Conservation (phyloP, 345 rosid genomes). For the Zanthoxylum bungeanum region DNA sequence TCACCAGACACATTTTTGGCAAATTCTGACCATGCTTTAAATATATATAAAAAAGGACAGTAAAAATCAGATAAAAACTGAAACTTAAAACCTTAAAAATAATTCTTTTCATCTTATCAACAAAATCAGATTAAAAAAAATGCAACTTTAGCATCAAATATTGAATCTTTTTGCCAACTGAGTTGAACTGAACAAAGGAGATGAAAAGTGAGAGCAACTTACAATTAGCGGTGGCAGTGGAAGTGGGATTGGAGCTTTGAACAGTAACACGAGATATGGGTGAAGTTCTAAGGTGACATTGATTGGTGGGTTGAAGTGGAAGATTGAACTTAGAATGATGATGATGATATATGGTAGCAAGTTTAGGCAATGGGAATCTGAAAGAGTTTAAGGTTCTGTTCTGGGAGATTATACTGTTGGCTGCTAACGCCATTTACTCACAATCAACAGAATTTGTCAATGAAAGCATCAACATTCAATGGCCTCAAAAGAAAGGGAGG, state of each 20-base stretch:
- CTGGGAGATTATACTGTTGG: constrained; percentile 24
- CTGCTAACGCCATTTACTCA: constrained; percentile 30
- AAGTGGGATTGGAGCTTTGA: constrained; percentile 15
- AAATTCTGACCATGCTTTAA: constrained; percentile 70
- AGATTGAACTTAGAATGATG: constrained; percentile 6
- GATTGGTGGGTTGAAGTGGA: neutral
- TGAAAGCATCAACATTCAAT: neutral
- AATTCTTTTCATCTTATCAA: neutral
- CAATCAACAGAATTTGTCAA: neutral
- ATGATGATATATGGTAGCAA: neutral
- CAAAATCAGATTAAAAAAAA: constrained; percentile 8
- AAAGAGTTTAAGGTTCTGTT: constrained; percentile 22
- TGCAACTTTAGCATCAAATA: constrained; percentile 6
- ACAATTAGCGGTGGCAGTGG: constrained; percentile 11
- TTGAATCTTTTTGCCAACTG: no score
- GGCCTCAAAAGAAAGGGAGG: neutral
- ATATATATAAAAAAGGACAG: neutral
- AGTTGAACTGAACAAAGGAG: constrained; percentile 4
- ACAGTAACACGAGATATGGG: constrained; percentile 15
- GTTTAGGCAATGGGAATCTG: constrained; percentile 24
- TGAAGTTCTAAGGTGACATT: neutral
- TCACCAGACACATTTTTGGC: constrained; percentile 76
- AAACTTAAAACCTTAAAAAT: neutral
- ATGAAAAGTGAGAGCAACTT: constrained; percentile 15
- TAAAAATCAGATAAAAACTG: constrained; percentile 10